Evolutionary conservation across 805 yeast genomes (phyloP), one percentile per base, ranked within the genome.

Genomic region (Candida caryicola): DNA sequence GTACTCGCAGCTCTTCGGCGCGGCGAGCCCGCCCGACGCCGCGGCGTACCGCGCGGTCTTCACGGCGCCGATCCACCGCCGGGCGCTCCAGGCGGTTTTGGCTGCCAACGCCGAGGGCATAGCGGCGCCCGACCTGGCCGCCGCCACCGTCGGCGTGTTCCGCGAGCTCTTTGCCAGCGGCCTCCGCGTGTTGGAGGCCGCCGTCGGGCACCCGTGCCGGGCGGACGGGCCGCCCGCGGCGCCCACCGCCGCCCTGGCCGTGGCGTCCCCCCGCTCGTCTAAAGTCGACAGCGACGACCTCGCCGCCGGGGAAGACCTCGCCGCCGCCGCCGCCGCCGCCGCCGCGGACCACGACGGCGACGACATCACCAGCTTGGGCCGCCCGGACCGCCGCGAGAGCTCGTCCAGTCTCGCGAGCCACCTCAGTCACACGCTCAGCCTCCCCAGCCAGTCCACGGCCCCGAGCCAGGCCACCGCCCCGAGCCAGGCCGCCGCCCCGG

Each of bases 41-140:
- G 52, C 43, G 16, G 57, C 49, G 36, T 60, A 51, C 40, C 36
- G 35, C 27, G 37, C 45, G 5, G 33, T 62, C 16, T 61, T 43
- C 47, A 51, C 55, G 10, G 49, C 55, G 1, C 54, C 58, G 6
- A 45, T 62, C 13, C 57, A 57, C 33, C 25, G 34, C n/a, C 49
- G 45, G n/a, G 56, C 58, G 3, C 41, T 62, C 18, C 42, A 43
- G 27, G 49, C 60, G 7, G 41, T 44, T 7, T 37, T 62, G 19
- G 45, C 38, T 5, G 49, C 58, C 29, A 59, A 59, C 38, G 29
- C 53, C 16, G 51, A 45, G 33, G 39, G 29, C n/a, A 23, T 39
- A 9, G 21, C 44, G 78, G 80, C 87, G 76, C 31, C 33, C 19
- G 36, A 41, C 26, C 19, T 26, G 5, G 23, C 33, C 30, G 26